Base-by-base conservation (phyloP, 768 basidiomycete genomes). In the Rhodotorula taiwanensis region DNA sequence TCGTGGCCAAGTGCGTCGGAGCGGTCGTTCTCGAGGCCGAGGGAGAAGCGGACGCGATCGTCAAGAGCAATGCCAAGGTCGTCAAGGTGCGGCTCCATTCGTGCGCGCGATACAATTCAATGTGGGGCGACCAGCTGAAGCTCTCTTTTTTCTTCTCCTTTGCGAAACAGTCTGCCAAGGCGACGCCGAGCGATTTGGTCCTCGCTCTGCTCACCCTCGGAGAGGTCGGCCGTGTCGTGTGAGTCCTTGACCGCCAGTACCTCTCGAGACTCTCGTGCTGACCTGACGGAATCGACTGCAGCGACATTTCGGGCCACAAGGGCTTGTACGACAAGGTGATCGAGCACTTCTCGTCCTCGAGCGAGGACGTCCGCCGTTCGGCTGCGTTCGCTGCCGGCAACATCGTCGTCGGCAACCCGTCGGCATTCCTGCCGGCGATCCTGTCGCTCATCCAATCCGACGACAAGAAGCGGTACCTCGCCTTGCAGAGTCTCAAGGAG, bases 351-450 rank as follows among this genome's bases (percentile, higher is more conserved):
- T 77, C 81, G 5, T 80, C 84, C 2, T 85, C 88, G 42, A 83
- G 87, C 61, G 93, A 98, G 74, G 89, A 94, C 48, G 80, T 90
- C 20, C 82, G 91, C 49, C 83, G 88, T 39, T 89, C 93, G 41
- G 93, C 94, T 41, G 90, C 95, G 0, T 97, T 97, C 71, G 89
- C 95, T 54, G 34, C 63, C 87, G 92, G 93, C 42, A 98, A 97
- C 74, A 88, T 99, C 53, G 89, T 93, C 18, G 93, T 97, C 44
- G 95, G 95, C 8, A 94, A 90, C 71, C 79, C 93, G 28, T 83
- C 84, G 18, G 83, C 85, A 71, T 95, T 91, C 82, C 80, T 98
- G 6, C 90, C 91, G 31, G 80, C 80, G 9, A 87, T 98, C 67
- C 82, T 69, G 21, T 36, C 61, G 80, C 87, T 48, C 81, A 89